A percentile compares a stretch with the other conserved stretches of the same genome.
Evolutionary conservation across 1,139 yeast genomes (phyloP).

Genomic region (Candida anutae): DNA sequence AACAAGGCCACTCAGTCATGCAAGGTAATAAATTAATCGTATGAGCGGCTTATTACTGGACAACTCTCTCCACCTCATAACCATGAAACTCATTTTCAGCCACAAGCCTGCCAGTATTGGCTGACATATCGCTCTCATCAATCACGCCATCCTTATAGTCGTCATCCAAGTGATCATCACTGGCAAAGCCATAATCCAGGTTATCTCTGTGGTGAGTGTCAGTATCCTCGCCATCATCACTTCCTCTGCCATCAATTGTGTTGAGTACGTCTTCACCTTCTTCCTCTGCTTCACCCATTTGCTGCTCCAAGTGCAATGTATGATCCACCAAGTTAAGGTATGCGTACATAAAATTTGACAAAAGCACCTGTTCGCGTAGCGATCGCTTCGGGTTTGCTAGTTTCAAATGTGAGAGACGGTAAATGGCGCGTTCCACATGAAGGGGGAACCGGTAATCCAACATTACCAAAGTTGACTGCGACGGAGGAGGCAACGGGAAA

Average conservation of each 20-base stretch:
- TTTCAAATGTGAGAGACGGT: constrained; percentile 83
- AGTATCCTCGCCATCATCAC: constrained; percentile 10
- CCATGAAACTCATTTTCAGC: no score
- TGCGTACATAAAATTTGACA: constrained; percentile 96
- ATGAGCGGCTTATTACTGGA: no score
- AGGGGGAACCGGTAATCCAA: constrained; percentile 82
- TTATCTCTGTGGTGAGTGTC: no score
- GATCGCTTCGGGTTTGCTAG: constrained; percentile 91
- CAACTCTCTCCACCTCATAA: no score
- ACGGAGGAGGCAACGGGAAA: constrained; percentile 75
- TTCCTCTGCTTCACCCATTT: constrained; percentile 11
- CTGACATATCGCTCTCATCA: no score
- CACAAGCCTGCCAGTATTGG: no score
- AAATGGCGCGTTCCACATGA: constrained; percentile 92
- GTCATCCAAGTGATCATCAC: no score
- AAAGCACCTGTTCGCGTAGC: constrained; percentile 79
- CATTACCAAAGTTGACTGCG: constrained; percentile 69
- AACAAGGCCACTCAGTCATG: no score
- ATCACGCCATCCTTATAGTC: no score
- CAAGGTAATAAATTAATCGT: no score
- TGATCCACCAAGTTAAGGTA: constrained; percentile 91
- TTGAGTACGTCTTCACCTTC: no score
- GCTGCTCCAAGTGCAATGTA: constrained; percentile 66
- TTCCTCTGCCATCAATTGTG: constrained; percentile 11
- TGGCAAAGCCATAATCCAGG: no score